A percentile compares a stretch with the other conserved stretches of the same genome.
These are phyloP conservation scores for Glycine tomentella DNA, from an alignment of 306 rosid species.

Conservation along the genomic window DNA sequence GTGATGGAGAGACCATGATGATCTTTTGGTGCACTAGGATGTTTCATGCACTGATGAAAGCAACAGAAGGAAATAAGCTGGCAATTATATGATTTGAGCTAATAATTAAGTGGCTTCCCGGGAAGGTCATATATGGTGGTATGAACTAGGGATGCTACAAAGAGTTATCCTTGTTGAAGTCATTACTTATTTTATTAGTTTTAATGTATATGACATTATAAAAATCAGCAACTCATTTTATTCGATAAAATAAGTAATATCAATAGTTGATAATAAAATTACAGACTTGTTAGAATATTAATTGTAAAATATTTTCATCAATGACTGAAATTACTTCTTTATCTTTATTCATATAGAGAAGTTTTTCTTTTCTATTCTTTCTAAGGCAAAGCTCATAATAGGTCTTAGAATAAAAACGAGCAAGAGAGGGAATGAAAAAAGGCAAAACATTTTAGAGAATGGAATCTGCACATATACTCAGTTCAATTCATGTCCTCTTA, in stretches of 20 bases:
- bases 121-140: background rate
- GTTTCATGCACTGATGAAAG: slow-evolving; percentile 25
- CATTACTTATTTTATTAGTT: background rate
- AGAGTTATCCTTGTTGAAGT: background rate
- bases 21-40: background rate
- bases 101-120: background rate
- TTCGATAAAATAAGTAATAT: background rate
- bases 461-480: too few species aligned
- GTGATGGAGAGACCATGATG: background rate
- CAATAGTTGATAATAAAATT: background rate
- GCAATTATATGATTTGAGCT: background rate
- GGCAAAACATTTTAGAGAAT: too few species aligned
- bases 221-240: background rate
- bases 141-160: background rate
- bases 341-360: too few species aligned
- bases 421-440: background rate
- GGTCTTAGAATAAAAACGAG: background rate
- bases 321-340: too few species aligned
- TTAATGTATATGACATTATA: background rate
- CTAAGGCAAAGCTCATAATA: background rate
- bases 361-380: background rate
- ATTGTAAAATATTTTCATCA: too few species aligned
- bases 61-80: slow-evolving; percentile 34
- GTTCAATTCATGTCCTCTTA: background rate
- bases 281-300: too few species aligned